These are phyloP conservation scores for Lachnellula arida DNA, from an alignment of 2,329 filamentous ascomycete genomes.

Conservation along the genomic window DNA sequence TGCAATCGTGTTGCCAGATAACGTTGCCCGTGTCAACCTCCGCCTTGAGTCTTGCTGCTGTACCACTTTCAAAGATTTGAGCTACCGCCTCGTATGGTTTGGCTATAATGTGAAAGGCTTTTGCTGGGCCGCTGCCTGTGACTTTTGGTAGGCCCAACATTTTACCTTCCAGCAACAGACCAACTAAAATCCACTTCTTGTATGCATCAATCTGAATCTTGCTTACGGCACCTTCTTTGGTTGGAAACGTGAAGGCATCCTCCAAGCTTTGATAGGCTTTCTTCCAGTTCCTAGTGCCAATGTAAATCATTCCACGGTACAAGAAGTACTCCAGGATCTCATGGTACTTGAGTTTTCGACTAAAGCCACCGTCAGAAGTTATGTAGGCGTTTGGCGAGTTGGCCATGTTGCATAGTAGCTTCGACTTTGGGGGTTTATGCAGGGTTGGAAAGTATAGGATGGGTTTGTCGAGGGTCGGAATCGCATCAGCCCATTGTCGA, in stretches of 20 bases:
- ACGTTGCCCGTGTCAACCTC: slow-evolving; percentile 56
- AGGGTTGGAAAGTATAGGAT: slow-evolving; percentile 61
- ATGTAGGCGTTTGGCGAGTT: slow-evolving; percentile 54
- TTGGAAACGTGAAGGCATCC: slow-evolving; percentile 63
- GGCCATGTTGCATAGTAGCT: slow-evolving; percentile 41
- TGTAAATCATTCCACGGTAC: slow-evolving; percentile 59
- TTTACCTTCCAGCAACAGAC: slow-evolving; percentile 65
- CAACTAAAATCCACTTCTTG: slow-evolving; percentile 83
- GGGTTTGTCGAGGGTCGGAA: slow-evolving; percentile 59
- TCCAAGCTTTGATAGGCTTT: slow-evolving; percentile 59
- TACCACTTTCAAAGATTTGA: slow-evolving; percentile 58
- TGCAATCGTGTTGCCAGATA: slow-evolving; percentile 68
- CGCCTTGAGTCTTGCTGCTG: slow-evolving; percentile 54
- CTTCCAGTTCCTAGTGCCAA: slow-evolving; percentile 55
- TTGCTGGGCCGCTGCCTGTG: slow-evolving; percentile 48
- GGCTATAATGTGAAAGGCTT: slow-evolving; percentile 52
- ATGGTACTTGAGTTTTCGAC: slow-evolving; percentile 45
- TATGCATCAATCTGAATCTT: slow-evolving; percentile 84
- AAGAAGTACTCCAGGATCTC: slow-evolving; percentile 65
- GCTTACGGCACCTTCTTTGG: slow-evolving; percentile 57
- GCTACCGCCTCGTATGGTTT: slow-evolving; percentile 70
- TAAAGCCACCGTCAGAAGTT: slow-evolving; percentile 52
- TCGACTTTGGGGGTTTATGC: slow-evolving; percentile 32
- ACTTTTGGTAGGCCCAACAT: slow-evolving; percentile 51
- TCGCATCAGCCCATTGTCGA: slow-evolving; percentile 47